Evolutionary conservation across 2,329 filamentous ascomycete genomes (phyloP), one percentile per base, ranked within the genome.

Genomic region (Lithohypha guttulata): DNA sequence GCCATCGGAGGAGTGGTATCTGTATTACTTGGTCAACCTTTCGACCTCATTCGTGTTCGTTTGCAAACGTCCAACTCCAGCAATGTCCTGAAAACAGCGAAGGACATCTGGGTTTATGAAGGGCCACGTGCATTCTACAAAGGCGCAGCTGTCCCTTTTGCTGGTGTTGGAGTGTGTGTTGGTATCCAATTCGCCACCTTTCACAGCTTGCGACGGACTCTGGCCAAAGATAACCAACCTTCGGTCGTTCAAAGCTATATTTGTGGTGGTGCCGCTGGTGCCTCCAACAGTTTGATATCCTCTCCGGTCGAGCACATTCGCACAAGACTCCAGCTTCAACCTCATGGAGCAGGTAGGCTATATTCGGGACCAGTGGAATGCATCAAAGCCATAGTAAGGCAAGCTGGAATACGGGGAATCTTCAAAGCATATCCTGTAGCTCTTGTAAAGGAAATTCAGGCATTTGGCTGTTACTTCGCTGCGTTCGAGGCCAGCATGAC

Each of bases 11-110:
- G 30, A 15, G 10, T 67, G 66, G 0, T 74, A 57, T 17, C 66
- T 66, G 18, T 65, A 66, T 51, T 72, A 70, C 0, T 33, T 8
- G 30, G 30, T 15, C 30, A 33, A 18, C 30, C 30, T 9, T 33
- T 33, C 13, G 41, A 45, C 28, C 27, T 45, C 15, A 37, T 45
- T 15, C 35, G 30, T 27, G 40, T 45, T n/a, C 28, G 18, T 10
- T 32, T 43, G 6, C 41, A 45, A 26, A 41, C 41, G 8, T n/a
- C 22, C 10, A 39, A 42, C 10, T 39, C 40, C 11, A 39, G 43
- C 21, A 43, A 39, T 14, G 29, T 36, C 4, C 10, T 45, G 20
- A 32, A 22, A 6, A 29, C 41, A 3, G 28, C 38, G 14, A 31
- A 22, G 11, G 14, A 37, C 17, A 41, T 41, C 29, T 41, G 32